Evolutionary conservation across 805 yeast species (phyloP).

Genomic region (Candida sanyiensis): DNA sequence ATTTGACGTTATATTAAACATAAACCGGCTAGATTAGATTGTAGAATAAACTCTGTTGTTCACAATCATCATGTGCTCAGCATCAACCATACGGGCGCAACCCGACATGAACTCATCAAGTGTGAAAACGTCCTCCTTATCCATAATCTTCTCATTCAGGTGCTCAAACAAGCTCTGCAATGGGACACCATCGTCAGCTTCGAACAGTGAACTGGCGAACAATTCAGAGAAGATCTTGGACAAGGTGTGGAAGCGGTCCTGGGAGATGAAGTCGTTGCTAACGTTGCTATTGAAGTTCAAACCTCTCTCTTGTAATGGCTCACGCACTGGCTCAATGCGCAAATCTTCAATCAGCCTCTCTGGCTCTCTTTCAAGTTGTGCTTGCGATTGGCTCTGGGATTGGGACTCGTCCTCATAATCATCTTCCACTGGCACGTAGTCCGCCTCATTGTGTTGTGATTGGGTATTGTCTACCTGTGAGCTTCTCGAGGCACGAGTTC

Average conservation of each 20-base stretch:
- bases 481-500: conserved; percentile 5
- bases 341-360: conserved; percentile 8
- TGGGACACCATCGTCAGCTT: conserved; percentile 41
- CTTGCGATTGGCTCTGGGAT: conserved; percentile 6
- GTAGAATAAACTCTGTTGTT: conserved; percentile 41
- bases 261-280: conserved; percentile 33
- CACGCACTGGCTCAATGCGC: not conserved
- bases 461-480: too few species aligned
- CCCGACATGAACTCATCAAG: conserved; percentile 41
- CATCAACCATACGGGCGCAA: conserved; percentile 35
- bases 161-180: conserved; percentile 32
- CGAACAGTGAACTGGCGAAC: conserved; percentile 38
- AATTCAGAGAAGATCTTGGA: conserved; percentile 42
- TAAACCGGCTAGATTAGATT: conserved; percentile 13
- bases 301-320: not conserved
- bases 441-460: conserved; percentile 19
- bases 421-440: conserved; percentile 13
- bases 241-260: conserved; percentile 42
- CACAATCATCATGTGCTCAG: conserved; percentile 42
- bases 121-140: conserved; percentile 44
- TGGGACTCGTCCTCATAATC: conserved; percentile 16
- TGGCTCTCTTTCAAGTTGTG: not conserved
- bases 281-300: conserved; percentile 21
- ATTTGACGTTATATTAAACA: not conserved
- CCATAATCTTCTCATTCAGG: conserved; percentile 37